A percentile compares a stretch with the other conserved stretches of the same genome.
These are phyloP conservation scores for Plasmodium gonderi DNA, from an alignment of 169 alveolate species.

Conservation along the genomic window DNA sequence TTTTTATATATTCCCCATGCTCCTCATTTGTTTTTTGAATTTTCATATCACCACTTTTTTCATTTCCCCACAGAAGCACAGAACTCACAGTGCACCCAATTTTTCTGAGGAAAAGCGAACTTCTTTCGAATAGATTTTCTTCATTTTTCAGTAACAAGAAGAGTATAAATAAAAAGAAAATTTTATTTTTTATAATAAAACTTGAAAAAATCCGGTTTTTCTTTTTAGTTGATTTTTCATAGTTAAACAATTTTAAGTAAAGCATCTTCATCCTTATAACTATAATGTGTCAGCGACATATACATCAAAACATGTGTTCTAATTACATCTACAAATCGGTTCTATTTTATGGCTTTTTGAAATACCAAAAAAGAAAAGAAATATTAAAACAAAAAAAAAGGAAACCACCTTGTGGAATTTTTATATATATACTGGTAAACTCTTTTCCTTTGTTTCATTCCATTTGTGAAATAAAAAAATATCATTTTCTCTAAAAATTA, in stretches of 20 bases:
- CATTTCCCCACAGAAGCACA: not conserved
- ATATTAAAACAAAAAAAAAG: not conserved
- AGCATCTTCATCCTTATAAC: constrained; percentile 7
- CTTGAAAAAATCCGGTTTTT: not conserved
- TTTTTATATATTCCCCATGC: not conserved
- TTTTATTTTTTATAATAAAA: constrained; percentile 4
- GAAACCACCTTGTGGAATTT: not conserved
- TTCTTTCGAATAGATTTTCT: not conserved
- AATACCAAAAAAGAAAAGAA: not conserved
- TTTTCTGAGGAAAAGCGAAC: not conserved
- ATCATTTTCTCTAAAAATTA: not conserved
- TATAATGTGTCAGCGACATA: not conserved
- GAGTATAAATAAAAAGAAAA: constrained; percentile 2
- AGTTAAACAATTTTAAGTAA: not conserved
- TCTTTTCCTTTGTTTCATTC: not conserved
- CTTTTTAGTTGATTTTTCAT: constrained; percentile 18
- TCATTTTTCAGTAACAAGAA: constrained; percentile 12
- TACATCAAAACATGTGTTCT: not conserved
- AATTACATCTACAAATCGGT: not conserved
- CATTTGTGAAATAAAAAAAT: not conserved
- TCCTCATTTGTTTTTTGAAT: not conserved
- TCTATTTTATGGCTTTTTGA: not conserved
- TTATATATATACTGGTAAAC: not conserved
- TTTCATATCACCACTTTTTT: not conserved
- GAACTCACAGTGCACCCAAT: not conserved